These are phyloP conservation scores for Cercospora beticola DNA, from an alignment of 2,329 filamentous ascomycete genomes.

Conservation along the genomic window DNA sequence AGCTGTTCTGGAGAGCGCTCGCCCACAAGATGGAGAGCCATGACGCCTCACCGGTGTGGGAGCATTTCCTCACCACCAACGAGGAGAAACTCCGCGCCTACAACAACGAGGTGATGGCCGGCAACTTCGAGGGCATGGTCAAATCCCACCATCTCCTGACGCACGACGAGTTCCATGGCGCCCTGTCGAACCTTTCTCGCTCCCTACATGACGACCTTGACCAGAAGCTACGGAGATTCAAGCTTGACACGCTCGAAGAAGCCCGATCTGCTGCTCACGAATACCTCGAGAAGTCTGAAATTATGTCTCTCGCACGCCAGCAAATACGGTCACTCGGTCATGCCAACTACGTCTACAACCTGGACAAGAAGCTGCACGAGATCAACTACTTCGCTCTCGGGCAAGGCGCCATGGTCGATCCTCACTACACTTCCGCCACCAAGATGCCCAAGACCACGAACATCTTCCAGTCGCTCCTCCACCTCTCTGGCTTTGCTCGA, in stretches of 20 bases:
- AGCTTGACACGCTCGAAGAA: slow-evolving; percentile 4
- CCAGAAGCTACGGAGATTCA: slow-evolving; percentile 9
- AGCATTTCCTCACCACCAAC: slow-evolving; percentile 37
- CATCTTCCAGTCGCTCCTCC: not conserved
- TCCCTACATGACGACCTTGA: slow-evolving; percentile 20
- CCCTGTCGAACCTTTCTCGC: slow-evolving; percentile 9
- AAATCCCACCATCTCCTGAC: slow-evolving; percentile 22
- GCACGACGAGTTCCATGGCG: slow-evolving; percentile 20
- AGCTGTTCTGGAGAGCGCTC: slow-evolving; percentile 66
- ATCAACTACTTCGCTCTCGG: slow-evolving; percentile 73
- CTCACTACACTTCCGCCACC: slow-evolving; percentile 59
- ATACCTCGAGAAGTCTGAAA: slow-evolving; percentile 14
- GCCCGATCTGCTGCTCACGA: slow-evolving; percentile 6
- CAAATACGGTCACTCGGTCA: slow-evolving; percentile 34
- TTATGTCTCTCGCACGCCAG: slow-evolving; percentile 13
- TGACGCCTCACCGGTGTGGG: slow-evolving; percentile 39
- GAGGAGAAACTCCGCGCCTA: slow-evolving; percentile 38
- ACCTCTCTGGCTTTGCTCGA: not conserved
- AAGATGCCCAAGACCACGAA: slow-evolving; percentile 25
- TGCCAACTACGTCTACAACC: slow-evolving; percentile 33
- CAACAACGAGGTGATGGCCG: slow-evolving; percentile 40
- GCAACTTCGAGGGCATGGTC: slow-evolving; percentile 15
- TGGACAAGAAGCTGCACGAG: slow-evolving; percentile 34
- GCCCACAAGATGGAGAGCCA: slow-evolving; percentile 55
- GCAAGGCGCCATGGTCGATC: slow-evolving; percentile 66